Evolutionary conservation across 768 basidiomycete species (phyloP), one percentile per base, ranked within the genome.

Genomic region (Calocera cornea): DNA sequence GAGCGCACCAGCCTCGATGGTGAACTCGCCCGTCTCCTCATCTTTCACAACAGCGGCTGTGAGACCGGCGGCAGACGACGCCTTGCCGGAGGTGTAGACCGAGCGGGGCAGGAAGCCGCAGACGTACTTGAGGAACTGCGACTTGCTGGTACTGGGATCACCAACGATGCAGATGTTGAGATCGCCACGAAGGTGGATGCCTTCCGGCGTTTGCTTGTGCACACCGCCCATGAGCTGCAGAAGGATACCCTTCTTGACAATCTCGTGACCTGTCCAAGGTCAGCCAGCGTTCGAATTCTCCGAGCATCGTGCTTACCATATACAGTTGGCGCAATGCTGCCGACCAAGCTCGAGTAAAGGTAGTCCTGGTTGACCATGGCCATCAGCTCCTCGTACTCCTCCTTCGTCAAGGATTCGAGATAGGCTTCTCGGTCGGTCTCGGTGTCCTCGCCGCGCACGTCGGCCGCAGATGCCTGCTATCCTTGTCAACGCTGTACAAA

Each of bases 31-130:
- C 0, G 95, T 95, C 77, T 98, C 97, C 77, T 98, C 95, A 72
- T 99, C 97, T 73, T 90, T 94, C 68, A 98, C 95, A 0, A 99
- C 97, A 1, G 95, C 95, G 3, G 97, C 97, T 0, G 97, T 99
- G 27, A 99, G 83, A 89, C 97, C 97, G 33, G 95, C 97, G 0
- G 97, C 97, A 1, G 95, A 95, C 1, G 97, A 98, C 0, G 95
- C 97, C 77, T 99, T 98, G n/a, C 97, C 97, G 0, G 95, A 97
- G 0, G 97, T 98, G 76, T 98, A 98, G 8, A 98, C 95, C 1
- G 95, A 92, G 29, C 97, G 92, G 67, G 95, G 97, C 1, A 97
- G 82, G 85, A 99, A 97, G 19, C 93, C 94, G 76, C 95, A 97
- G 64, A 99, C 88, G 70, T 73, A 98, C 94, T 99, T 98, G 66